Evolutionary conservation across 2,329 filamentous ascomycete genomes (phyloP).

Genomic region (Apiospora marii): DNA sequence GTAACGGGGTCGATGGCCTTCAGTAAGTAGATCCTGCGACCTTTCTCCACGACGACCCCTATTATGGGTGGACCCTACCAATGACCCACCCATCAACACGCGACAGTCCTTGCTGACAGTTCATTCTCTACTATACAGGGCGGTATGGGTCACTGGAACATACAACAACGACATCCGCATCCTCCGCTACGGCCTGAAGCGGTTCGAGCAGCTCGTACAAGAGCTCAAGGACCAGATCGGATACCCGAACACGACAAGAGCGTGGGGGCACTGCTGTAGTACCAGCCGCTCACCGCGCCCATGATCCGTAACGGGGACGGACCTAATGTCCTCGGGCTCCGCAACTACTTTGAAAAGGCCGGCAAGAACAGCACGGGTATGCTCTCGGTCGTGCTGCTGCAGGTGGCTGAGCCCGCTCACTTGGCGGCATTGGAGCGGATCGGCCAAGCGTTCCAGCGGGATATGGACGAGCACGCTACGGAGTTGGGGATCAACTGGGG

Average conservation of each 20-base stretch:
- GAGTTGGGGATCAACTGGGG: conserved; percentile 32
- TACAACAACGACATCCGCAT: neutral
- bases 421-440: conserved; percentile 40
- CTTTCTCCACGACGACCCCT: neutral
- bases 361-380: conserved; percentile 37
- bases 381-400: conserved; percentile 40
- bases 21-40: neutral
- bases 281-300: neutral
- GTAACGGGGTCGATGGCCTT: neutral
- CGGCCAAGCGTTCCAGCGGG: conserved; percentile 40
- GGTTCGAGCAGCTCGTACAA: neutral
- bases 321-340: neutral
- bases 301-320: neutral
- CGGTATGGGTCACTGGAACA: neutral
- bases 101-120: neutral
- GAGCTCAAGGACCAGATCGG: neutral
- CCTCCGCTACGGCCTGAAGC: neutral
- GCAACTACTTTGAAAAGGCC: conserved; percentile 24
- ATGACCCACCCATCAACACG: neutral
- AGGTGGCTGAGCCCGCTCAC: conserved; percentile 41
- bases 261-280: neutral
- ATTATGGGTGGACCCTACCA: neutral
- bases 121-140: no score
- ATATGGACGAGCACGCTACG: conserved; percentile 35
- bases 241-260: neutral